Evolutionary conservation across 805 yeast species (phyloP).

Genomic region (Scheffersomyces spartinae): DNA sequence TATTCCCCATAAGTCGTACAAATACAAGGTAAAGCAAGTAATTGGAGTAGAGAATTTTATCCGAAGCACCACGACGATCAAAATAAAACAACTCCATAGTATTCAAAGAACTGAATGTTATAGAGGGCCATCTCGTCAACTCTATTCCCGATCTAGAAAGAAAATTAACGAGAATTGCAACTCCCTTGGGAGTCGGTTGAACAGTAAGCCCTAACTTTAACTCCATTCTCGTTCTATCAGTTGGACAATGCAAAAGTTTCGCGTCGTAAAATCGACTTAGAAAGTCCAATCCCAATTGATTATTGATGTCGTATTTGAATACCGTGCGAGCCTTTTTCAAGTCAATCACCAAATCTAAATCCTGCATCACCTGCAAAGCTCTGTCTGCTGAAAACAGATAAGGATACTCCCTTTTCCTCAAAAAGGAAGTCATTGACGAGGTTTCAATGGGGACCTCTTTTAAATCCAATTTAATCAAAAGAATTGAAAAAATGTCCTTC

Average conservation of each 20-base stretch:
- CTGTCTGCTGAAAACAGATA: conserved; percentile 40
- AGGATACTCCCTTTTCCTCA: too few relatives aligned
- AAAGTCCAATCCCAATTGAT: conserved; percentile 35
- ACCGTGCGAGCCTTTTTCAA: conserved; percentile 39
- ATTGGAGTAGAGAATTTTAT: conserved; percentile 48
- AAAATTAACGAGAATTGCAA: conserved; percentile 53
- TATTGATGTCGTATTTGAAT: conserved; percentile 42
- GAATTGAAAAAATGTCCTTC: conserved; percentile 45
- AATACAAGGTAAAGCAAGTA: conserved; percentile 59
- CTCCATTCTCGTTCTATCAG: conserved; percentile 49
- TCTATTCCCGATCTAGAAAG: conserved; percentile 45
- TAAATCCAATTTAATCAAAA: conserved; percentile 28
- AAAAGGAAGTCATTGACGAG: too few relatives aligned
- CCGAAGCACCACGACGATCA: conserved; percentile 51
- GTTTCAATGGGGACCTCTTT: conserved; percentile 6
- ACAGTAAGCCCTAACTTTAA: conserved; percentile 33
- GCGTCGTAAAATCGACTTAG: conserved; percentile 45
- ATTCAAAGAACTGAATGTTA: conserved; percentile 49
- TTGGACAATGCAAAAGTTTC: conserved; percentile 61
- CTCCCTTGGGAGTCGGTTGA: conserved; percentile 91
- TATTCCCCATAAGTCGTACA: conserved; percentile 46
- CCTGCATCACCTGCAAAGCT: conserved; percentile 42
- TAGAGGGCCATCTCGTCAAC: conserved; percentile 23
- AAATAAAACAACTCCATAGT: conserved; percentile 61
- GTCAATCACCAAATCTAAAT: conserved; percentile 36